These are phyloP conservation scores for Colletotrichum musae DNA, from an alignment of 2,329 filamentous ascomycete genomes.

Conservation along the genomic window DNA sequence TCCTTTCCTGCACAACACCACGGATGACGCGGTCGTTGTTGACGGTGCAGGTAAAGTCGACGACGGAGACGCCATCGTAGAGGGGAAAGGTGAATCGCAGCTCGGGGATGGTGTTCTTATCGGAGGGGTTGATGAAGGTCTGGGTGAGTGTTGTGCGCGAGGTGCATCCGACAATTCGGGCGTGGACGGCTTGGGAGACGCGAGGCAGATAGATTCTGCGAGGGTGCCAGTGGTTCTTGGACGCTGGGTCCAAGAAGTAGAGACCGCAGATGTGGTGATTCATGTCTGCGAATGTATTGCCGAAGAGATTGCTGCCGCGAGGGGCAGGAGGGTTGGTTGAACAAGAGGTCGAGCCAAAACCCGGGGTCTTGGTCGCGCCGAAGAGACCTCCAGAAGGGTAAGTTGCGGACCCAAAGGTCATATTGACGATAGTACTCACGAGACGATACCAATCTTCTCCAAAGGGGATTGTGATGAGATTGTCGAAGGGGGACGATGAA, in stretches of 20 bases:
- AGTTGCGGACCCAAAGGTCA: conserved; percentile 4
- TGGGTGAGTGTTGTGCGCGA: conserved; percentile 65
- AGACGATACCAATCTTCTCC: not conserved
- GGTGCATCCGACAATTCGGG: conserved; percentile 71
- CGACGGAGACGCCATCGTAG: conserved; percentile 80
- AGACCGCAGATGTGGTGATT: conserved; percentile 52
- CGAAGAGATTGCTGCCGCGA: not conserved
- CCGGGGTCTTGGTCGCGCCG: not conserved
- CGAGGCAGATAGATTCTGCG: conserved; percentile 68
- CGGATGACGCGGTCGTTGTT: conserved; percentile 68
- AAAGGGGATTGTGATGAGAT: not conserved
- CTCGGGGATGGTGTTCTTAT: conserved; percentile 52
- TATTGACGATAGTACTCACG: conserved; percentile 1
- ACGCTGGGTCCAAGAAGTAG: conserved; percentile 46
- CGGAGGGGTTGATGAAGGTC: conserved; percentile 72
- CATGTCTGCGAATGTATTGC: not conserved
- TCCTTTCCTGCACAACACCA: conserved; percentile 77
- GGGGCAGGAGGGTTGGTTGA: not conserved
- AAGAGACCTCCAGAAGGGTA: conserved; percentile 6
- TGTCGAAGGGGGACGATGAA: not conserved
- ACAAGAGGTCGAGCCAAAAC: not conserved
- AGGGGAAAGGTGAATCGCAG: conserved; percentile 79
- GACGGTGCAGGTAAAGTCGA: conserved; percentile 76
- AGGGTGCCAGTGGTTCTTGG: not conserved
- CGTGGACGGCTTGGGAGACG: conserved; percentile 69